Percentiles rank a stretch among this genome's conserved stretches.
phyloP scores from a whole-genome alignment of 139 green algal genomes.

The Chlorella sorokiniana region DNA sequence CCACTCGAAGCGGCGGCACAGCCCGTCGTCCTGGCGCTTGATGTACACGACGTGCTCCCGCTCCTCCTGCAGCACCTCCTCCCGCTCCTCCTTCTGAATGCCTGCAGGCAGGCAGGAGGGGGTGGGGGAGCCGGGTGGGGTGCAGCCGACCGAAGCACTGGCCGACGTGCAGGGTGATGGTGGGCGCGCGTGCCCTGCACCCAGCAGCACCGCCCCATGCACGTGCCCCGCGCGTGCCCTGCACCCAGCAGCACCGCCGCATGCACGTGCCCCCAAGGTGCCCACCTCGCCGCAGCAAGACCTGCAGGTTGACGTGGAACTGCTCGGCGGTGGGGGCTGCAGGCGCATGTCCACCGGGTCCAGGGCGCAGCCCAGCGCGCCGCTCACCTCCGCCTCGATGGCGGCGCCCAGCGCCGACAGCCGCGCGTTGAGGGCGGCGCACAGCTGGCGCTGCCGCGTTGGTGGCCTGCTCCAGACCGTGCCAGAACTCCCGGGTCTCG shows the following conservation, averaged over 20 bases:
- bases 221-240: too few relatives aligned
- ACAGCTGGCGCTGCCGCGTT: constrained; percentile 63
- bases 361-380: constrained; percentile 20
- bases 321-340: constrained; percentile 53
- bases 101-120: background rate
- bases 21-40: background rate
- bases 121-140: background rate
- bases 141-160: background rate
- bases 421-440: constrained; percentile 60
- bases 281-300: constrained; percentile 62
- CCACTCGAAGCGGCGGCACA: constrained; percentile 7
- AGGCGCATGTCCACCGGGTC: constrained; percentile 47
- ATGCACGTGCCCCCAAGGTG: too few relatives aligned
- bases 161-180: too few relatives aligned
- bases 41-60: background rate
- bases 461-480: constrained; percentile 67
- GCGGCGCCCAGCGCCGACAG: constrained; percentile 50
- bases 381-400: constrained; percentile 58
- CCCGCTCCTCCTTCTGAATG: constrained; percentile 1
- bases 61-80: constrained; percentile 4
- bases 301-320: constrained; percentile 70
- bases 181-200: too few relatives aligned
- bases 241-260: background rate
- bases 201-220: too few relatives aligned
- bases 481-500: constrained; percentile 73